phyloP scores from a whole-genome alignment of 257 asterid species.

The Solanum chiquidenum region DNA sequence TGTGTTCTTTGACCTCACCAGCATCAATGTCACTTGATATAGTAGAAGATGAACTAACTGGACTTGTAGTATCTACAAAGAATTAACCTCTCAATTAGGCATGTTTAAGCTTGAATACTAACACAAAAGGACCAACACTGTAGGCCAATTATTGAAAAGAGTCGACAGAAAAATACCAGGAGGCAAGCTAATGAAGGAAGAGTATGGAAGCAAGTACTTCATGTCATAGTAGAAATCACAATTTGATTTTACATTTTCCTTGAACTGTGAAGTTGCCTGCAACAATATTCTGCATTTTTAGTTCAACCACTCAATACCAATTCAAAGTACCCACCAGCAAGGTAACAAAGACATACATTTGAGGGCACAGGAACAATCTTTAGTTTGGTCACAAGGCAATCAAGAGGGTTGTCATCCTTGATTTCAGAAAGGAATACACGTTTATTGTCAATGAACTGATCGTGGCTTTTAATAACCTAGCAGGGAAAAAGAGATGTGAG shows the following conservation, averaged over 20 bases:
- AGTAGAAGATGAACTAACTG: conserved; percentile 41
- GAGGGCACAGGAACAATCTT: conserved; percentile 8
- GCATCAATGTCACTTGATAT: conserved; percentile 45
- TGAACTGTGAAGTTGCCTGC: conserved; percentile 22
- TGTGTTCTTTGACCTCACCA: not conserved
- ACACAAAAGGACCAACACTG: not conserved
- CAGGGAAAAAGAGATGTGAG: not conserved
- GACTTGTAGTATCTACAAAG: conserved; percentile 20
- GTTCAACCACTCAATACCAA: not conserved
- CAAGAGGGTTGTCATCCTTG: conserved; percentile 22
- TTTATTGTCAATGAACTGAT: conserved; percentile 5
- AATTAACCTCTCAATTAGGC: not conserved
- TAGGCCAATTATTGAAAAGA: not conserved
- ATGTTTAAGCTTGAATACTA: not conserved
- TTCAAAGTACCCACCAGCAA: not conserved
- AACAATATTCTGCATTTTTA: not conserved
- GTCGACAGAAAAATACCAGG: conserved; percentile 21
- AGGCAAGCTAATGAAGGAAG: conserved; percentile 42
- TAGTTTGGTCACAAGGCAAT: conserved; percentile 10
- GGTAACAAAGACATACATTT: conserved; percentile 6
- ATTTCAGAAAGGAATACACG: conserved; percentile 33
- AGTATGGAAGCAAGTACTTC: conserved; percentile 52
- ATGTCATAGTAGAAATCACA: conserved; percentile 52
- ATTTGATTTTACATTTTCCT: conserved; percentile 6
- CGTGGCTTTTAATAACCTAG: conserved; percentile 24